Conservation (phyloP, 371 early-diverging fungal genomes). For the Conidiobolus coronatus region DNA sequence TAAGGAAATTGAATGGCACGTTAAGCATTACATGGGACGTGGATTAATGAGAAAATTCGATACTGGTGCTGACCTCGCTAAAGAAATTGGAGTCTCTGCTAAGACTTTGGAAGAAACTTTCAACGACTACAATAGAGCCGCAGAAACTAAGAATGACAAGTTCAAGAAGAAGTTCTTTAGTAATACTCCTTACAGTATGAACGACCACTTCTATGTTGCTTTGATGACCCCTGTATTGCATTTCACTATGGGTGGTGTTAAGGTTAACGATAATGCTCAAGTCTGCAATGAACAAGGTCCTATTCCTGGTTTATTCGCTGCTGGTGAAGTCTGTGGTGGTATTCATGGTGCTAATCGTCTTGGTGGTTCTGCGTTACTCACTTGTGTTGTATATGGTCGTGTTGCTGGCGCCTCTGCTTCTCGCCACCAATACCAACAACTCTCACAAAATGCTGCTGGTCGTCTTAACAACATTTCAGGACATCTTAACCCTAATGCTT, state of each 20-base stretch:
- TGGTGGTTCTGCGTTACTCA: slow-evolving; percentile 68
- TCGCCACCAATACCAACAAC: slow-evolving; percentile 30
- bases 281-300: slow-evolving; percentile 31
- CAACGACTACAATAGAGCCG: slow-evolving; percentile 55
- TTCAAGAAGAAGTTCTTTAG: slow-evolving; percentile 85
- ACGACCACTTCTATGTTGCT: slow-evolving; percentile 59
- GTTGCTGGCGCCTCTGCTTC: slow-evolving; percentile 65
- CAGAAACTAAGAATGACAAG: slow-evolving; percentile 44
- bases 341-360: slow-evolving; percentile 73
- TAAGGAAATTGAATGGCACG: slow-evolving; percentile 85
- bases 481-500: slow-evolving; percentile 30
- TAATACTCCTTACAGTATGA: slow-evolving; percentile 46
- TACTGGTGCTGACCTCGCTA: slow-evolving; percentile 47
- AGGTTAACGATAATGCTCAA: slow-evolving; percentile 54
- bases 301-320: slow-evolving; percentile 69
- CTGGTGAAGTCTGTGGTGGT: slow-evolving; percentile 74
- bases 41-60: slow-evolving; percentile 65
- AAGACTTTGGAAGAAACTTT: slow-evolving; percentile 46
- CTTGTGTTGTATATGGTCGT: slow-evolving; percentile 92
- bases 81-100: slow-evolving; percentile 54
- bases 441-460: slow-evolving; percentile 24
- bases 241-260: slow-evolving; percentile 94
- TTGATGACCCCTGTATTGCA: slow-evolving; percentile 81
- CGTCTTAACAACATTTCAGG: slow-evolving; percentile 48
- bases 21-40: slow-evolving; percentile 81